A percentile compares a stretch with the other conserved stretches of the same genome.
Evolutionary conservation across 2,329 filamentous ascomycete genomes (phyloP).

Genomic region (Exophiala calicioides): DNA sequence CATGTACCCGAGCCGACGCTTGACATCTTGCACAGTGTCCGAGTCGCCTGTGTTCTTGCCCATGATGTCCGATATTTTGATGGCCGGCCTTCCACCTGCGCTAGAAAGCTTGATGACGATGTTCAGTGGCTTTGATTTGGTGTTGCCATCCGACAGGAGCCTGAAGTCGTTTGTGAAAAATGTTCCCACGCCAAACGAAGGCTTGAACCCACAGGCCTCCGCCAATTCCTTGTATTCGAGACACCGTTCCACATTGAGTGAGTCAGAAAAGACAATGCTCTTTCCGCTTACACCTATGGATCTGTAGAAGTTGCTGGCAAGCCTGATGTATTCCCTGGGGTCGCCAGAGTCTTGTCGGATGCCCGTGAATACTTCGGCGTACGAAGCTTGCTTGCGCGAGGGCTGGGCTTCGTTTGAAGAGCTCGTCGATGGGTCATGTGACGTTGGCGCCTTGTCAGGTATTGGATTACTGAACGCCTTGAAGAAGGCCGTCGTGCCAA

Average conservation of each 20-base stretch:
- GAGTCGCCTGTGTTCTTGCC: constrained; percentile 93
- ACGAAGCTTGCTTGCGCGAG: constrained; percentile 56
- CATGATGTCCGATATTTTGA: constrained; percentile 91
- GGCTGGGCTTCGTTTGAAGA: constrained; percentile 32
- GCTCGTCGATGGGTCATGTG: constrained; percentile 43
- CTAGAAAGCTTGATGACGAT: constrained; percentile 97
- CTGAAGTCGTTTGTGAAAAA: constrained; percentile 93
- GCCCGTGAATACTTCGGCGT: constrained; percentile 79
- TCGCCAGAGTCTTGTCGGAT: constrained; percentile 91
- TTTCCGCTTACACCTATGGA: constrained; percentile 74
- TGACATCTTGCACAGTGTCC: constrained; percentile 76
- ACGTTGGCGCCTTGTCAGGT: constrained; percentile 46
- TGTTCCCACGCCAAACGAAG: constrained; percentile 91
- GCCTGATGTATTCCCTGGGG: constrained; percentile 73
- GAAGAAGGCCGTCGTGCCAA: constrained; percentile 87
- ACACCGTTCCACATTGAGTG: constrained; percentile 85
- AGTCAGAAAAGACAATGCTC: constrained; percentile 92
- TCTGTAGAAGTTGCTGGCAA: constrained; percentile 81
- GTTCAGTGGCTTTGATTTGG: constrained; percentile 88
- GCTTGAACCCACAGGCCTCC: constrained; percentile 76
- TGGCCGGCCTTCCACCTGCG: constrained; percentile 74
- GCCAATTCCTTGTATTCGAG: constrained; percentile 85
- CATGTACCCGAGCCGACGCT: constrained; percentile 79
- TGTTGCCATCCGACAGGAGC: constrained; percentile 64
- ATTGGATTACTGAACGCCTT: constrained; percentile 75